Evolutionary conservation across 2,329 filamentous ascomycete species (phyloP).

Genomic region (Ascochyta clinopodiicola): DNA sequence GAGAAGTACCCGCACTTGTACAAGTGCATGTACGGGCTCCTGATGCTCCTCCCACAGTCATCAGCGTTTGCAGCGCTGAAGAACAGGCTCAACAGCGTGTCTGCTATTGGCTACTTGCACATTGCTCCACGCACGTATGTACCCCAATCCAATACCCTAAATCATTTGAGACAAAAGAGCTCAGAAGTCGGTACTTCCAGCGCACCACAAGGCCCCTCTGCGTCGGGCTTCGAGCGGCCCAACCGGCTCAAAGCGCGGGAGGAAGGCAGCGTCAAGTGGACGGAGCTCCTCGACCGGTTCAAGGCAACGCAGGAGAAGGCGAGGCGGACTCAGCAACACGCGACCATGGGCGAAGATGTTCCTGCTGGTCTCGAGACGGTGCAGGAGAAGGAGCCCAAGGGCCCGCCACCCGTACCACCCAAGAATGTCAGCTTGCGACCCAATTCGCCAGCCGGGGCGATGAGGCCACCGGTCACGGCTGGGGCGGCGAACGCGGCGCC

Average conservation of each 20-base stretch:
- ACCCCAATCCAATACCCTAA: conserved; percentile 44
- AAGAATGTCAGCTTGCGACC: conserved; percentile 32
- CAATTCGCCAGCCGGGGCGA: conserved; percentile 30
- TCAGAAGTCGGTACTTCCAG: conserved; percentile 49
- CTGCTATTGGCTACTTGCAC: conserved; percentile 94
- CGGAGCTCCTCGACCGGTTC: conserved; percentile 93
- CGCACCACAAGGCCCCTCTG: conserved; percentile 42
- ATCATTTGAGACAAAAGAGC: conserved; percentile 52
- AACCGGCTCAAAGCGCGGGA: conserved; percentile 80
- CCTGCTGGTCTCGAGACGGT: conserved; percentile 28
- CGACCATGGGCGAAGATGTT: conserved; percentile 48
- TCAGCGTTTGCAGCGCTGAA: conserved; percentile 96
- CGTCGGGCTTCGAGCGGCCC: conserved; percentile 57
- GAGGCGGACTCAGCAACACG: conserved; percentile 69
- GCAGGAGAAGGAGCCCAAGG: conserved; percentile 39
- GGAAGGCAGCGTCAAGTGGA: conserved; percentile 87
- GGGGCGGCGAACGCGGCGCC: conserved; percentile 24
- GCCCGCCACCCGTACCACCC: conserved; percentile 34
- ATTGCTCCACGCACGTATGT: conserved; percentile 77
- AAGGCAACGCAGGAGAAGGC: conserved; percentile 87
- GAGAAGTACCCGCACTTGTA: conserved; percentile 95
- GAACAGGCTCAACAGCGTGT: conserved; percentile 95
- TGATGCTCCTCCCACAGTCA: conserved; percentile 98
- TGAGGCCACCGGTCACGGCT: conserved; percentile 28
- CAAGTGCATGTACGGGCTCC: conserved; percentile 94